These are phyloP conservation scores for Colletotrichum abscissum DNA, from an alignment of 2,329 filamentous ascomycete genomes.

Conservation along the genomic window DNA sequence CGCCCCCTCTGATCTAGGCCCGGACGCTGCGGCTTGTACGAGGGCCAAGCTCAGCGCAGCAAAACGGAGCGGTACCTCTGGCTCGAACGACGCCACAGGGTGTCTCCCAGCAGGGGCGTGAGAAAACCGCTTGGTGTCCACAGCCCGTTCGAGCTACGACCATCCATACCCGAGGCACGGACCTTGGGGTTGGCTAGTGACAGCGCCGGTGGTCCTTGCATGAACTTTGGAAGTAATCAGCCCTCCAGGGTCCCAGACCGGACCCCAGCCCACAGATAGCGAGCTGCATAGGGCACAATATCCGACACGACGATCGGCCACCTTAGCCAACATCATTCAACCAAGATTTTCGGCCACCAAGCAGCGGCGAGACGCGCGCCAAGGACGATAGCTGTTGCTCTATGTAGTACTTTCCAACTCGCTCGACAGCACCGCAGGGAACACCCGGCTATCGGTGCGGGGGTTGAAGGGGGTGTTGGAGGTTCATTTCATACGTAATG, in stretches of 20 bases:
- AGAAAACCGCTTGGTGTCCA: neutral
- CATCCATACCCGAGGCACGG: neutral
- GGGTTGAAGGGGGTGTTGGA: no score
- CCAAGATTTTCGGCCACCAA: neutral
- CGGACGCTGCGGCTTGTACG: neutral
- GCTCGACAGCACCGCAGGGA: no score
- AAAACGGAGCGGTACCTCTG: neutral
- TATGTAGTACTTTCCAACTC: no score
- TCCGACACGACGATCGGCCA: neutral
- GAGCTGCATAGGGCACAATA: neutral
- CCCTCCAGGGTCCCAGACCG: neutral
- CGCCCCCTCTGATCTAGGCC: neutral
- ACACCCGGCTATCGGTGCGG: no score
- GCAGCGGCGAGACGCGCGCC: neutral
- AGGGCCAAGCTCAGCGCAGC: neutral
- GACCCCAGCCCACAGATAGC: neutral
- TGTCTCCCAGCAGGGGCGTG: neutral
- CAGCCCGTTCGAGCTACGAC: neutral
- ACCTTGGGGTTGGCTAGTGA: neutral
- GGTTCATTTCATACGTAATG: no score
- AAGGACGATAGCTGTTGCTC: neutral
- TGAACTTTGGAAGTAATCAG: neutral
- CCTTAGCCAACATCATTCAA: neutral
- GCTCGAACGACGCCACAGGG: neutral
- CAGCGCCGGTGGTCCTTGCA: neutral